Evolutionary conservation across 1,284 basidiomycete genomes (phyloP).

Genomic region (Malassezia psittaci): DNA sequence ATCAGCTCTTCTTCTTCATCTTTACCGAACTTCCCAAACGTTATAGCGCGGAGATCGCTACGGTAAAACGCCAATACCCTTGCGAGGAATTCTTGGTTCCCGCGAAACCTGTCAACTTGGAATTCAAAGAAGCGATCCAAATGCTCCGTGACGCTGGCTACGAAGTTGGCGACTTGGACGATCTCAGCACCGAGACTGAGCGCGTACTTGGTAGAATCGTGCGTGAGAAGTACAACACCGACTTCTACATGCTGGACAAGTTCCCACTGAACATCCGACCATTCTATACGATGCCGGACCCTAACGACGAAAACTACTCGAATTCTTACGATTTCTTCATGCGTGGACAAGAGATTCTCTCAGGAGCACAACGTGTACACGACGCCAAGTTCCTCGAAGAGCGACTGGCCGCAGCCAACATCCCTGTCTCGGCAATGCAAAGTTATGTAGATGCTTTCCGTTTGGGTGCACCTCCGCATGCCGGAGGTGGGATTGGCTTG

Average conservation of each 20-base stretch:
- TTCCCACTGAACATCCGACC: slow-evolving; percentile 45
- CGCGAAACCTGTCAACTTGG: slow-evolving; percentile 34
- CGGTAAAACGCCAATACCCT: slow-evolving; percentile 76
- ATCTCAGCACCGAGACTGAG: slow-evolving; percentile 46
- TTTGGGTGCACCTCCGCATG: slow-evolving; percentile 76
- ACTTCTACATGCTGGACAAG: slow-evolving; percentile 47
- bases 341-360: slow-evolving; percentile 95
- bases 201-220: slow-evolving; percentile 35
- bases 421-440: slow-evolving; percentile 77
- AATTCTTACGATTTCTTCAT: slow-evolving; percentile 99
- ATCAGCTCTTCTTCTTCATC: slow-evolving; percentile 44
- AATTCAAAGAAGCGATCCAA: slow-evolving; percentile 43
- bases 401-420: slow-evolving; percentile 63
- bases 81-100: slow-evolving; percentile 52
- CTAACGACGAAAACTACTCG: slow-evolving; percentile 55
- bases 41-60: slow-evolving; percentile 68
- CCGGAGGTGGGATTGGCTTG: slow-evolving; percentile 57
- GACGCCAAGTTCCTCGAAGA: slow-evolving; percentile 71
- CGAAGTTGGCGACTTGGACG: slow-evolving; percentile 39
- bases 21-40: slow-evolving; percentile 52
- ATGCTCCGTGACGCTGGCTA: slow-evolving; percentile 40
- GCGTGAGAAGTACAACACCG: slow-evolving; percentile 46
- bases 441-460: slow-evolving; percentile 87
- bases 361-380: slow-evolving; percentile 93
- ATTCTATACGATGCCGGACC: slow-evolving; percentile 48